Percentiles rank a stretch among this genome's conserved stretches.
phyloP scores from a whole-genome alignment of 331 rosid species.

The Acacia concinna region DNA sequence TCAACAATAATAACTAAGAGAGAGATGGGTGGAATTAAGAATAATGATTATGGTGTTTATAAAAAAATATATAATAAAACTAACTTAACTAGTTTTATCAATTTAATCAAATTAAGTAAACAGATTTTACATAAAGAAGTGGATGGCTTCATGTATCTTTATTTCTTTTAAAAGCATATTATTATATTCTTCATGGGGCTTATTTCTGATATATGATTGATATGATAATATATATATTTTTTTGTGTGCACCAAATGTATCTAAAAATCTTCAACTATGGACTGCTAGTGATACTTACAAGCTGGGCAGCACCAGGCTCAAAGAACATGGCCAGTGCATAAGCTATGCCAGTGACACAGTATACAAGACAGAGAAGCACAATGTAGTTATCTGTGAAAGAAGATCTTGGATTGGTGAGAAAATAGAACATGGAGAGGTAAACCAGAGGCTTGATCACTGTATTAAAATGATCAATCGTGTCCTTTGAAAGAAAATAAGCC shows the following conservation, averaged over 20 bases:
- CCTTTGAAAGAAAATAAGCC: constrained; percentile 96
- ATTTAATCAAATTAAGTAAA: no score
- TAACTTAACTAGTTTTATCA: no score
- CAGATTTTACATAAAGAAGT: no score
- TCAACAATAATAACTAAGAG: no score
- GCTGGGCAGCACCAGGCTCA: constrained; percentile 94
- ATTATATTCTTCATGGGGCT: background rate
- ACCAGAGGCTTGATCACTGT: constrained; percentile 81
- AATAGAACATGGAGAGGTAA: constrained; percentile 92
- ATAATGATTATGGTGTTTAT: no score
- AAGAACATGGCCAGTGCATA: constrained; percentile 78
- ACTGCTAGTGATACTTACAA: constrained; percentile 52
- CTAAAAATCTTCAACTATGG: background rate
- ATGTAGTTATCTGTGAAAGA: constrained; percentile 74
- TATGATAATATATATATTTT: background rate
- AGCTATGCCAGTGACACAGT: constrained; percentile 95
- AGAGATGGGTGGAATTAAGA: no score
- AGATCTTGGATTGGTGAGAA: constrained; percentile 91
- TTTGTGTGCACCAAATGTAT: background rate
- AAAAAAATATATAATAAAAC: no score
- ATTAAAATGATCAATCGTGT: constrained; percentile 83
- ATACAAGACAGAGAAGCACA: constrained; percentile 79
- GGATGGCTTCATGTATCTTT: background rate
- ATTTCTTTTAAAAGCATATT: background rate
- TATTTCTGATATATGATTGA: background rate